These are phyloP conservation scores for Iris pallida DNA, from an alignment of 116 monocot species.

Conservation along the genomic window DNA sequence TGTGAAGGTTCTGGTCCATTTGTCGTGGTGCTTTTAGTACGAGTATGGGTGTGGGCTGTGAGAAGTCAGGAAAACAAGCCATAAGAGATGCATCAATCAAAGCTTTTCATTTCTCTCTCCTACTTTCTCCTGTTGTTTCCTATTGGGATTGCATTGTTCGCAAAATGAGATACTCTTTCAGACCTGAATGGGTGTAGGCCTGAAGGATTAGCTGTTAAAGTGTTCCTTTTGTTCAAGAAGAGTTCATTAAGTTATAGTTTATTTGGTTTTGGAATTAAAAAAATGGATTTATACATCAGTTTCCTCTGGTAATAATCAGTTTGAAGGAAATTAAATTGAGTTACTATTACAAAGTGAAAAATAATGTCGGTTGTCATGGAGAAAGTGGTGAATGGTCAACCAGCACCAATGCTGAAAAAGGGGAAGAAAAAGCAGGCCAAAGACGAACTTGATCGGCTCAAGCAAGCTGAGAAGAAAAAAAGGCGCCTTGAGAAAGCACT, in stretches of 20 bases:
- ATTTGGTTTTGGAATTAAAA: slow-evolving; percentile 6
- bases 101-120: slow-evolving; percentile 51
- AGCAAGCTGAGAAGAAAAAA: slow-evolving; percentile 93
- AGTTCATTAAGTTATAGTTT: background rate
- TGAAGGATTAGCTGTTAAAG: background rate
- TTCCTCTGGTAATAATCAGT: slow-evolving; percentile 3
- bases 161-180: slow-evolving; percentile 87
- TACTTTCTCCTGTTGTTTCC: slow-evolving; percentile 67
- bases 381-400: slow-evolving; percentile 38
- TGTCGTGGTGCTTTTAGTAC: slow-evolving; percentile 19
- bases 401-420: slow-evolving; percentile 36
- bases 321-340: slow-evolving; percentile 12
- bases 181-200: slow-evolving; percentile 87
- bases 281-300: slow-evolving; percentile 4
- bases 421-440: slow-evolving; percentile 80
- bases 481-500: slow-evolving; percentile 92
- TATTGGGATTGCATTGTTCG: slow-evolving; percentile 90
- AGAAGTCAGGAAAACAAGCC: slow-evolving; percentile 29
- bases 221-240: slow-evolving; percentile 1
- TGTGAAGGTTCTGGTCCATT: too few species aligned
- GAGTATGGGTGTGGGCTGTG: slow-evolving; percentile 22
- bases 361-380: slow-evolving; percentile 42
- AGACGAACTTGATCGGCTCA: slow-evolving; percentile 72
- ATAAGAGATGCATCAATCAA: slow-evolving; percentile 38
- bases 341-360: slow-evolving; percentile 1